phyloP scores from a whole-genome alignment of 2,329 filamentous ascomycete species.

The Cladosporium sp. region DNA sequence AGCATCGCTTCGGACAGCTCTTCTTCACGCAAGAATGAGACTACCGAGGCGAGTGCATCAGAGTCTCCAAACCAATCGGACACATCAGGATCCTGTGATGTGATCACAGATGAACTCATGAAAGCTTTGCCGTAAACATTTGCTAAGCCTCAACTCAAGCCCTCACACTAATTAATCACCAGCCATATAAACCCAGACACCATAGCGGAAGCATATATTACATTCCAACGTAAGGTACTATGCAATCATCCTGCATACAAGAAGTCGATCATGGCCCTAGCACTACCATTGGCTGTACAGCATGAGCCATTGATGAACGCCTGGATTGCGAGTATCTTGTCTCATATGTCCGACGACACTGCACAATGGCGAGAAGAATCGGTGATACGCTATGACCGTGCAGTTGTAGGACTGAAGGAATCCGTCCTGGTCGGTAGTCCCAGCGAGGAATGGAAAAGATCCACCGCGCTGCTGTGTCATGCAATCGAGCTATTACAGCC shows the following conservation, averaged over 20 bases:
- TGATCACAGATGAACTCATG: not conserved
- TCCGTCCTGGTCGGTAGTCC: not conserved
- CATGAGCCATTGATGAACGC: conserved; percentile 19
- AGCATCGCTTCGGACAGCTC: not conserved
- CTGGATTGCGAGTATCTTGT: conserved; percentile 17
- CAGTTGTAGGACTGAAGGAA: not conserved
- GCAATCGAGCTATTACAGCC: conserved; percentile 17
- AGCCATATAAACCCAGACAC: conserved; percentile 12
- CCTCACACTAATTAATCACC: not conserved
- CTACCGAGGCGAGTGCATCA: not conserved
- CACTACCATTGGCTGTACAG: conserved; percentile 13
- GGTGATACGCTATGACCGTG: conserved; percentile 18
- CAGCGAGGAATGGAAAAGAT: conserved; percentile 15
- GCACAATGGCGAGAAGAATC: conserved; percentile 12
- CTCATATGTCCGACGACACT: conserved; percentile 10
- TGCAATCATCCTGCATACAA: conserved; percentile 14
- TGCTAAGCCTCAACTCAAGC: not conserved
- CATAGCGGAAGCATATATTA: conserved; percentile 12
- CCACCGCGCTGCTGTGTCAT: conserved; percentile 18
- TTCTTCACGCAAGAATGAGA: too few relatives aligned
- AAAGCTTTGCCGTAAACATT: conserved; percentile 13
- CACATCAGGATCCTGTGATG: not conserved
- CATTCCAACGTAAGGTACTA: conserved; percentile 17
- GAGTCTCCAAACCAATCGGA: not conserved
- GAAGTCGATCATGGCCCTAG: conserved; percentile 13